Evolutionary conservation across 495 filamentous ascomycete species (phyloP), one percentile per base, ranked within the genome.

Genomic region (Parachaetomium inaequale): DNA sequence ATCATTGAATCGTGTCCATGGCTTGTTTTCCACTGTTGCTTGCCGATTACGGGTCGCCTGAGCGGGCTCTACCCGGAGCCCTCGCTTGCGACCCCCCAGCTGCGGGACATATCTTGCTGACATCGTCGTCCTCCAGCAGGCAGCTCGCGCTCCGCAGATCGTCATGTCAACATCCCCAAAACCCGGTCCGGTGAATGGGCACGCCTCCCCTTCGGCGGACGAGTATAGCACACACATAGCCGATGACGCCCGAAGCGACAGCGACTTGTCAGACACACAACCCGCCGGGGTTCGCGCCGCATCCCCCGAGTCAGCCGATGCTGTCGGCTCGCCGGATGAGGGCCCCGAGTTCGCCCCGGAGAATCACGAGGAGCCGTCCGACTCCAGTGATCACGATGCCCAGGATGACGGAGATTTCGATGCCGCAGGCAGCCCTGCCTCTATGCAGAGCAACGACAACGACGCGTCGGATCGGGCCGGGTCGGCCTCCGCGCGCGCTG

Each of bases 361-460:
- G 60, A 63, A 73, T 53, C 64, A 68, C 8, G 68, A 71, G 55
- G 64, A 74, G 50, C 55, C 67, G 46, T 69, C 71, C 21, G 74
- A 73, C n/a, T 76, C 77, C 25, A 86, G 87, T 66, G 83, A 87
- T 65, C 84, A 87, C 70, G 83, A 90, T 61, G 87, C 85, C 62
- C 89, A 85, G 50, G 88, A 91, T 51, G 90, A 94, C 79, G 92
- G 83, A 42, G 91, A 93, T 65, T 94, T 85, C 67, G 86, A 86
- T 65, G 81, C 84, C 71, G 86, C 88, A 58, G 85, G 86, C 55
- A 85, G 84, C 58, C 79, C 77, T 57, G 79, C 82, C 61, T 80
- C 80, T 31, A 75, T 75, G 36, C 81, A 78, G 46, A 77, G 74
- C 59, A 72, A 79, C 63, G 70, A 57, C 74, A 71, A 79, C 63